Evolutionary conservation across 2,329 filamentous ascomycete genomes (phyloP), one percentile per base, ranked within the genome.

Genomic region (Aureobasidium sp.): DNA sequence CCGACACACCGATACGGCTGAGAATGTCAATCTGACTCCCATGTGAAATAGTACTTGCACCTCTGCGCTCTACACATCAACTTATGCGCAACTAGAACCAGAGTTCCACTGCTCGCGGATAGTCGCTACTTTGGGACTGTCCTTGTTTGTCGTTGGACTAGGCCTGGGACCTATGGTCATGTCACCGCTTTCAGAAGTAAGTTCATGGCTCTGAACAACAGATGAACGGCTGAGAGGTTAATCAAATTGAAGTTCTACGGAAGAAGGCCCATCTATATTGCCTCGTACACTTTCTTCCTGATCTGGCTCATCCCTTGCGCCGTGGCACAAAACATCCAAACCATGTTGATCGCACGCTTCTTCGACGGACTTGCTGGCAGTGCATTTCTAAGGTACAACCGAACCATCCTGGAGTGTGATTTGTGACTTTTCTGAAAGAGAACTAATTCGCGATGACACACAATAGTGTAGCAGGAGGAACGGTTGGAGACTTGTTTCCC

Each of bases 41-140:
- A 20, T 55, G 9, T 53, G 25, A 45, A 44, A 3, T 22, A 58
- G 55, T 37, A 96, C 91, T 9, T 91, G 87, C 71, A 85, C 89
- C 1, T 92, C 88, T 52, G 94, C 91, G n/a, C 85, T 96, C 68
- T 96, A 97, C 74, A 93, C 91, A 0, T 84, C 85, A 14, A 94
- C 89, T 0, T 97, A 96, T 73, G 71, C 70, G 20, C 88, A 94
- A 73, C 84, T 96, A 75, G 84, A 87, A 65, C 76, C 79, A 29
- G 89, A 95, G 63, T 95, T 96, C 68, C 76, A 83, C 66, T 83
- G 83, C 68, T 88, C 88, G 0, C 82, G 84, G 62, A 79, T 90
- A 55, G 82, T 95, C 27, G 90, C 88, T 14, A 91, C 90, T 3
- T 74, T 96, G 11, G 93, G 92, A 0, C 77, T 97, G 57, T 91